Evolutionary conservation across 2,329 filamentous ascomycete genomes (phyloP), one percentile per base, ranked within the genome.

Genomic region (Thelonectria discophora): DNA sequence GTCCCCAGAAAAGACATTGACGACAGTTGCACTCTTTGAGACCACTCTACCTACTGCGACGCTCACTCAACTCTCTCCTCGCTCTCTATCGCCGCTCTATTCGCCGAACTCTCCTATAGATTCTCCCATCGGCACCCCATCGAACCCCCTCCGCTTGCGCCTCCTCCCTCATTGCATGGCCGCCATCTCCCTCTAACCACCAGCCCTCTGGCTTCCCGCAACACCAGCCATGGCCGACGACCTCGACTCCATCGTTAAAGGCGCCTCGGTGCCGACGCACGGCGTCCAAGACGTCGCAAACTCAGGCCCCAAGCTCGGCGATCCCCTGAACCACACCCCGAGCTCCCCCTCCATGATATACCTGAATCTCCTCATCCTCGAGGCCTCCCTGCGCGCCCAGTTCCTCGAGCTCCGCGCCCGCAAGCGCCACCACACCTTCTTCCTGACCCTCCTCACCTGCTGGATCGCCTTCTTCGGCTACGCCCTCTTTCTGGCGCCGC

Each of bases 261-360:
- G 94, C 73, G 90, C 92, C 51, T 90, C 93, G 60, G 81, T 88
- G 60, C 85, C 90, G 58, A 84, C 86, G 69, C 82, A 86, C 69
- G 77, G 78, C 69, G 80, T 80, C 66, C 79, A 79, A 62, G 62
- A 65, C 58, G 68, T 56, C 17, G 74, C 80, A 46, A 72, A 76
- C 69, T 79, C 79, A 54, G 79, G 78, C 72, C 76, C 81, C 70
- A 84, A 83, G 70, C 77, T 81, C 27, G 79, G 80, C 74, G 93
- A 96, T 75, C 92, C 93, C 27, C 86, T 94, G 65, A 89, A 88
- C 70, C 88, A 90, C 64, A 88, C 94, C 15, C 94, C 94, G n/a
- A 94, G 91, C 74, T 93, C 92, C 15, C 94, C 94, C 47, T 92
- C 93, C 56, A 95, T 97, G 82, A 97, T 99, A 74, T 99, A 99